phyloP scores from a whole-genome alignment of 768 basidiomycete species.

The Sporobolomyces phaffii region DNA sequence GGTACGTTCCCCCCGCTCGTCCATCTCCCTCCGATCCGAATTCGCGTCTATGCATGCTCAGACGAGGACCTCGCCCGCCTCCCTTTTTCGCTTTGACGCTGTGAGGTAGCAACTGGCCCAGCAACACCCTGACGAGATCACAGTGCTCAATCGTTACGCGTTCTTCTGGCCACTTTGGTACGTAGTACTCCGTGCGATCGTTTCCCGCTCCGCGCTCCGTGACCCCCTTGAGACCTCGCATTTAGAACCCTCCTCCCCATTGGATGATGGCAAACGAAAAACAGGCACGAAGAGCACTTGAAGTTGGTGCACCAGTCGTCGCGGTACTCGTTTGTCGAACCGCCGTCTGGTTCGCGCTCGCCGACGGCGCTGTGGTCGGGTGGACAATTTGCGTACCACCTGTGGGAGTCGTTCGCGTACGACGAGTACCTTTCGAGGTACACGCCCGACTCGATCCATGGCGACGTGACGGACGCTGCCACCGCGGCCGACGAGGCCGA shows the following conservation, averaged over 20 bases:
- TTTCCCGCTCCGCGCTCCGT: no score
- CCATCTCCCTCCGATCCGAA: neutral
- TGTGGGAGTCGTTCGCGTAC: slow-evolving; percentile 46
- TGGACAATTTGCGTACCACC: slow-evolving; percentile 45
- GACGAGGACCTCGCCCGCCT: no score
- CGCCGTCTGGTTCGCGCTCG: slow-evolving; percentile 13
- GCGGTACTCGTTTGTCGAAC: slow-evolving; percentile 42
- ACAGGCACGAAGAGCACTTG: slow-evolving; percentile 40
- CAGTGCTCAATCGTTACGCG: slow-evolving; percentile 46
- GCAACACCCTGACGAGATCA: slow-evolving; percentile 45
- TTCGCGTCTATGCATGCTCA: neutral
- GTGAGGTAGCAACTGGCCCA: slow-evolving; percentile 44
- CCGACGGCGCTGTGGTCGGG: neutral
- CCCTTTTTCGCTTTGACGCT: no score
- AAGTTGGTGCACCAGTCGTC: slow-evolving; percentile 41
- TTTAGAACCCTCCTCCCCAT: no score
- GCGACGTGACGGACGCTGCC: slow-evolving; percentile 8
- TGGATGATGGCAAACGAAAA: no score
- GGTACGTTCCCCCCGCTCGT: neutral
- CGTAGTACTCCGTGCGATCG: no score
- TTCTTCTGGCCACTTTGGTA: slow-evolving; percentile 50
- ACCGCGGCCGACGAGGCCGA: slow-evolving; percentile 1
- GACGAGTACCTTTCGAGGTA: slow-evolving; percentile 41
- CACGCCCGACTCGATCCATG: slow-evolving; percentile 42
- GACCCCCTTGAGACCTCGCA: no score